These are phyloP conservation scores for Kondoa malvinella DNA, from an alignment of 768 basidiomycete species.

Conservation along the genomic window DNA sequence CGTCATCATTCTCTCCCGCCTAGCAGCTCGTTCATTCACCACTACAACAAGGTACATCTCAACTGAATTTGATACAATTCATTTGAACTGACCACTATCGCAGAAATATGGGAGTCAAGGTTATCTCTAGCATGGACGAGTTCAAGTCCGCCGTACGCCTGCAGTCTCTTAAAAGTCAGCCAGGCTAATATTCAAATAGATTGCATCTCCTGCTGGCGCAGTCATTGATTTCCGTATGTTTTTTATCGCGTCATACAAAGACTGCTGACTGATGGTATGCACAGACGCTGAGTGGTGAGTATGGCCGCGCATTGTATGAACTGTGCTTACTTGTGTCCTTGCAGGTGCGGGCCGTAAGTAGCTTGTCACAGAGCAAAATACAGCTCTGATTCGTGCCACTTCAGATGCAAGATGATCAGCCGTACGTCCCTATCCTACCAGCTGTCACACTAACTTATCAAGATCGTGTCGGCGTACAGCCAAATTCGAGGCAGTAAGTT, in stretches of 20 bases:
- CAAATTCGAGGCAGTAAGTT: neutral
- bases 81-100: neutral
- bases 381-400: neutral
- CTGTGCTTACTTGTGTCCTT: neutral
- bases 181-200: neutral
- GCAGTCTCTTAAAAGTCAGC: neutral
- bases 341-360: constrained; percentile 7
- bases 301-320: neutral
- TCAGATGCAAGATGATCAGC: neutral
- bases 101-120: neutral
- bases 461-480: neutral
- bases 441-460: neutral
- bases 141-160: constrained; percentile 1
- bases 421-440: neutral
- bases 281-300: constrained; percentile 8
- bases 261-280: neutral
- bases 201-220: neutral
- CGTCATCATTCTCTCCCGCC: too few relatives aligned
- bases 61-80: neutral
- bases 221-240: constrained; percentile 6
- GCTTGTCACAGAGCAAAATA: neutral
- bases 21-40: too few relatives aligned
- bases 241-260: neutral
- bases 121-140: neutral
- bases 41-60: neutral